Conservation (phyloP, 2,329 filamentous ascomycete species). For the Phialemonium atrogriseum region DNA sequence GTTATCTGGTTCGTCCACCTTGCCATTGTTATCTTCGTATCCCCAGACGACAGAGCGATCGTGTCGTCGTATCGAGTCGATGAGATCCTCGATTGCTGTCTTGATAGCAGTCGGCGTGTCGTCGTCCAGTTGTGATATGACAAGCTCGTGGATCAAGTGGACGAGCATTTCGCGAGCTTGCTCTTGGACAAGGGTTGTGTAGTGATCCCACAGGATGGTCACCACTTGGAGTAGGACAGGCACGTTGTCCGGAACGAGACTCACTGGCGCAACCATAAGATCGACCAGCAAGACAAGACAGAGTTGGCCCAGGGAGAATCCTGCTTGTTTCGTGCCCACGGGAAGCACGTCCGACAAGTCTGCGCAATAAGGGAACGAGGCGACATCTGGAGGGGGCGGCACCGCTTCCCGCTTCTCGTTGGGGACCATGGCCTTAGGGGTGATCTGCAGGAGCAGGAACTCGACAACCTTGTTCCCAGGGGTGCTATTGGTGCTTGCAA, state of each 20-base stretch:
- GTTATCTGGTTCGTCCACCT: slow-evolving; percentile 60
- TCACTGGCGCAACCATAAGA: slow-evolving; percentile 86
- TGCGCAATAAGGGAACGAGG: slow-evolving; percentile 77
- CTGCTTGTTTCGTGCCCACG: slow-evolving; percentile 82
- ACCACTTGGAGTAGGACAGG: slow-evolving; percentile 85
- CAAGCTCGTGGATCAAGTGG: slow-evolving; percentile 90
- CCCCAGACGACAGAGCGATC: slow-evolving; percentile 83
- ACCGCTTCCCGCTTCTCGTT: slow-evolving; percentile 68
- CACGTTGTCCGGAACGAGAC: slow-evolving; percentile 69
- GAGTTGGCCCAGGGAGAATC: slow-evolving; percentile 86
- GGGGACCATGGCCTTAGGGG: slow-evolving; percentile 93
- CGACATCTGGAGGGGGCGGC: slow-evolving; percentile 64
- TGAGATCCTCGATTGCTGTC: slow-evolving; percentile 74
- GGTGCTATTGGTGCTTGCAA: slow-evolving; percentile 69
- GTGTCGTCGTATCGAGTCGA: slow-evolving; percentile 78
- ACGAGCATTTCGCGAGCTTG: slow-evolving; percentile 97
- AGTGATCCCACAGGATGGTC: slow-evolving; percentile 94
- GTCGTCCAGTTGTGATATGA: slow-evolving; percentile 71
- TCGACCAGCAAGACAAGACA: slow-evolving; percentile 92
- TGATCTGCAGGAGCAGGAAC: slow-evolving; percentile 84
- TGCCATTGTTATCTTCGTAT: slow-evolving; percentile 88
- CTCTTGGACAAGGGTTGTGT: slow-evolving; percentile 88
- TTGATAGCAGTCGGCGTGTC: slow-evolving; percentile 54
- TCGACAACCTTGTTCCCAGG: slow-evolving; percentile 87
- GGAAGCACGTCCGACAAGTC: slow-evolving; percentile 74